phyloP scores from a whole-genome alignment of 306 rosid genomes.

The Casuarina equisetifolia region DNA sequence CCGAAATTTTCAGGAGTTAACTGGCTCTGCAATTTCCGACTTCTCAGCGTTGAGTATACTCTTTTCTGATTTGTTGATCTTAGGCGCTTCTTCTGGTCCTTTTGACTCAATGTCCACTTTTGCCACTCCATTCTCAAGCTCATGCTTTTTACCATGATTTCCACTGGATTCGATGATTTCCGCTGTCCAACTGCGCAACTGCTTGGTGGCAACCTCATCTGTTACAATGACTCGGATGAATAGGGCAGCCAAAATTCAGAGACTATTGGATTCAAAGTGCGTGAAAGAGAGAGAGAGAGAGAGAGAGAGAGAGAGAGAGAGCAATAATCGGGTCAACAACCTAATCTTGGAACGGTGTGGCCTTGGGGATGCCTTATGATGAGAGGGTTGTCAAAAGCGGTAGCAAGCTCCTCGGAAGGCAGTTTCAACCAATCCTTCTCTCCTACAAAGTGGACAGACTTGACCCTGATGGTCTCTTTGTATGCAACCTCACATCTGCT shows the following conservation, averaged over 20 bases:
- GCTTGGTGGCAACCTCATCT: conserved; percentile 58
- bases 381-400: conserved; percentile 62
- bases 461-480: conserved; percentile 57
- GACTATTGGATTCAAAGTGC: background rate
- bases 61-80: conserved; percentile 25
- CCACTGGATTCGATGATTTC: conserved; percentile 14
- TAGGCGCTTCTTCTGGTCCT: conserved; percentile 24
- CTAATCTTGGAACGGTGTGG: conserved; percentile 84
- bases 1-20: conserved; percentile 17
- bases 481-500: conserved; percentile 76
- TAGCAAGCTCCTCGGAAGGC: conserved; percentile 73
- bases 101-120: conserved; percentile 9
- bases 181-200: conserved; percentile 45
- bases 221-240: conserved; percentile 9
- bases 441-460: conserved; percentile 81
- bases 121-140: conserved; percentile 29
- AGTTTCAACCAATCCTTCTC: conserved; percentile 82
- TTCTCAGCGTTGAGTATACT: conserved; percentile 19
- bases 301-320: background rate
- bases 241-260: conserved; percentile 16
- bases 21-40: conserved; percentile 22
- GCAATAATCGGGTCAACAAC: conserved; percentile 28
- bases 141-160: conserved; percentile 15
- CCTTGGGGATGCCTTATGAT: conserved; percentile 86
- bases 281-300: background rate